These are phyloP conservation scores for Nakazawaea populi DNA, from an alignment of 805 yeast species.

Conservation along the genomic window DNA sequence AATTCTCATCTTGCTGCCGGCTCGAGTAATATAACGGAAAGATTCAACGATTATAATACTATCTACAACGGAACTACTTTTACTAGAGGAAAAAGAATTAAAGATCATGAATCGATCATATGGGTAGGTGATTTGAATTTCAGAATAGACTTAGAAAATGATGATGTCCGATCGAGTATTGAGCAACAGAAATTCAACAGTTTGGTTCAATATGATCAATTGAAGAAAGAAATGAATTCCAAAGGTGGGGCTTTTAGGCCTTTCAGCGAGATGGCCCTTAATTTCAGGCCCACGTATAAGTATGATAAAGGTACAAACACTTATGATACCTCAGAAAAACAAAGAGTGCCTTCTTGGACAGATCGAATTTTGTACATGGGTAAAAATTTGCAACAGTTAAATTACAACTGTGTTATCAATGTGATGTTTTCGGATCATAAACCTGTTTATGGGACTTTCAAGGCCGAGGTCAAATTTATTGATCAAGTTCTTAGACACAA, in stretches of 20 bases:
- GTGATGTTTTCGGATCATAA: constrained; percentile 79
- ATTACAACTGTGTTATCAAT: constrained; percentile 59
- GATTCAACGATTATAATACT: constrained; percentile 82
- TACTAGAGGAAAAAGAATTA: constrained; percentile 49
- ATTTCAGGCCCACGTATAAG: constrained; percentile 89
- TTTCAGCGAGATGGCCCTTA: constrained; percentile 74
- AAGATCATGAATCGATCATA: constrained; percentile 76
- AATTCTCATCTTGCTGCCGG: constrained; percentile 95
- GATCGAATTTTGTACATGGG: constrained; percentile 71
- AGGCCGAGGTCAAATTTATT: constrained; percentile 58
- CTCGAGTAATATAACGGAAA: constrained; percentile 66
- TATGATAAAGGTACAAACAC: constrained; percentile 78
- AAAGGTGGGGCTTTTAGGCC: constrained; percentile 72
- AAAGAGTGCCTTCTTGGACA: constrained; percentile 96
- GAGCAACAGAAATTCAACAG: neutral
- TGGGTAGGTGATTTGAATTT: constrained; percentile 96
- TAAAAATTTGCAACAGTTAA: constrained; percentile 48
- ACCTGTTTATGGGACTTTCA: constrained; percentile 83
- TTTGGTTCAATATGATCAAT: constrained; percentile 71
- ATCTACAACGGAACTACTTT: constrained; percentile 66
- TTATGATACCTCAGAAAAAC: constrained; percentile 89
- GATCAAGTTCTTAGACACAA: constrained; percentile 55
- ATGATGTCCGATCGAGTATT: constrained; percentile 47
- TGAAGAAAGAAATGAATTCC: constrained; percentile 61
- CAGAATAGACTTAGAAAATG: constrained; percentile 68